Percentiles rank a stretch among this genome's conserved stretches.
Evolutionary conservation across 2,329 filamentous ascomycete species (phyloP).

Genomic region (Epichloe amarillans): DNA sequence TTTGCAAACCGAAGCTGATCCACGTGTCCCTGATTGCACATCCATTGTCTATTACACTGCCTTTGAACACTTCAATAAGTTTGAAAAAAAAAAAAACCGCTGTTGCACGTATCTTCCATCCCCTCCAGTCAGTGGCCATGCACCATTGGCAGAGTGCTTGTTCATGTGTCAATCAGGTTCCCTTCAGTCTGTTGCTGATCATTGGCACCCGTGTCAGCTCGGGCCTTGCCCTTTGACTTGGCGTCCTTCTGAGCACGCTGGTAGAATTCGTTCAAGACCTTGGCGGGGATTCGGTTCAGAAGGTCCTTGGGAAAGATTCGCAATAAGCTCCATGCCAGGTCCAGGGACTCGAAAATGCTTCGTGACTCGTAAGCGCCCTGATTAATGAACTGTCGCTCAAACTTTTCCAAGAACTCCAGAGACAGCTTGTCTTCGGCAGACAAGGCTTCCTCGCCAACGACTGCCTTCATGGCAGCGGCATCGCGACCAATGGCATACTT

Average conservation of each 20-base stretch:
- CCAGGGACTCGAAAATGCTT: conserved; percentile 83
- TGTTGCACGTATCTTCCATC: not conserved
- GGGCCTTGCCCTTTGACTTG: conserved; percentile 49
- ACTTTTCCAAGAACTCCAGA: conserved; percentile 96
- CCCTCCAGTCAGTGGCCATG: not conserved
- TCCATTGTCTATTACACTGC: conserved; percentile 1
- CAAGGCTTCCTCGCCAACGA: conserved; percentile 94
- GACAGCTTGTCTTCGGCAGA: conserved; percentile 95
- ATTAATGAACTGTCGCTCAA: conserved; percentile 86
- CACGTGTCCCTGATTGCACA: conserved; percentile 1
- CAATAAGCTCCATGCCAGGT: conserved; percentile 90
- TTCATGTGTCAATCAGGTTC: conserved; percentile 47
- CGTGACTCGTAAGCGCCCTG: conserved; percentile 89
- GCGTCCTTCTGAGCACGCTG: conserved; percentile 50
- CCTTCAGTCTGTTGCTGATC: conserved; percentile 35
- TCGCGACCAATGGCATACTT: conserved; percentile 99
- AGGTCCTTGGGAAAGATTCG: conserved; percentile 97
- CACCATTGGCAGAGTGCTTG: not conserved
- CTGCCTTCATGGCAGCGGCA: conserved; percentile 96
- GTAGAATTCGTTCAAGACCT: conserved; percentile 74
- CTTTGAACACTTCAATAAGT: not conserved
- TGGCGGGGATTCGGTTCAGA: conserved; percentile 85
- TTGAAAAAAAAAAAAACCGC: not conserved
- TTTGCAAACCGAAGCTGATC: not conserved
- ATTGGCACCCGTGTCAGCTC: conserved; percentile 26